A percentile compares a stretch with the other conserved stretches of the same genome.
These are phyloP conservation scores for Mortierella antarctica DNA, from an alignment of 192 early-diverging fungal species.

Conservation along the genomic window DNA sequence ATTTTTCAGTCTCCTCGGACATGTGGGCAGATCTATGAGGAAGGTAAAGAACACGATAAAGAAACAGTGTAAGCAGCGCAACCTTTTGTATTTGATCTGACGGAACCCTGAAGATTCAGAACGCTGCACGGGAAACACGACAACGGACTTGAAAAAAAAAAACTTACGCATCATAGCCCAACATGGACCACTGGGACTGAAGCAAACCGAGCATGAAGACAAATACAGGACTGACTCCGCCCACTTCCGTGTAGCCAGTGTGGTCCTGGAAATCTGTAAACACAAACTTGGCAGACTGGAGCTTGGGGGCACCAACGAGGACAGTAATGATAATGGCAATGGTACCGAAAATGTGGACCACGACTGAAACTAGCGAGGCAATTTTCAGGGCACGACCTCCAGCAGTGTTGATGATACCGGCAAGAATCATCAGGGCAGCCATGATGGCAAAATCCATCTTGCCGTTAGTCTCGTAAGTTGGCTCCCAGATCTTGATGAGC, in stretches of 20 bases:
- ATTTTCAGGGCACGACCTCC: slow-evolving; percentile 49
- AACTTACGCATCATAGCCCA: slow-evolving; percentile 53
- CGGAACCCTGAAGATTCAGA: background rate
- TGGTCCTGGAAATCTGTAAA: slow-evolving; percentile 50
- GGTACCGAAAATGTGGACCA: slow-evolving; percentile 46
- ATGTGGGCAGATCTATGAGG: slow-evolving; percentile 41
- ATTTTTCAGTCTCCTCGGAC: slow-evolving; percentile 57
- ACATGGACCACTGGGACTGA: slow-evolving; percentile 54
- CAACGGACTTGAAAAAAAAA: background rate
- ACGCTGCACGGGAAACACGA: background rate
- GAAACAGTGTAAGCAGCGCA: background rate
- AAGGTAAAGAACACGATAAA: background rate
- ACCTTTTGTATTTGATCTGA: background rate
- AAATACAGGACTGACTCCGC: slow-evolving; percentile 31
- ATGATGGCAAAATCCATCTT: slow-evolving; percentile 49
- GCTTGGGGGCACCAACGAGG: slow-evolving; percentile 39
- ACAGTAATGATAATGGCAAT: slow-evolving; percentile 33
- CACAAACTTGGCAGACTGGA: slow-evolving; percentile 51
- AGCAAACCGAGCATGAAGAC: slow-evolving; percentile 54
- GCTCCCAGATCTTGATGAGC: slow-evolving; percentile 32
- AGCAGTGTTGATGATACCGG: slow-evolving; percentile 45
- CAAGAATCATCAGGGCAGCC: slow-evolving; percentile 31
- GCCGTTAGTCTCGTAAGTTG: slow-evolving; percentile 12
- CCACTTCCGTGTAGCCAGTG: slow-evolving; percentile 46
- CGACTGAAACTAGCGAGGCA: slow-evolving; percentile 39